phyloP scores from a whole-genome alignment of 768 basidiomycete genomes.

The Cubamyces lactineus region DNA sequence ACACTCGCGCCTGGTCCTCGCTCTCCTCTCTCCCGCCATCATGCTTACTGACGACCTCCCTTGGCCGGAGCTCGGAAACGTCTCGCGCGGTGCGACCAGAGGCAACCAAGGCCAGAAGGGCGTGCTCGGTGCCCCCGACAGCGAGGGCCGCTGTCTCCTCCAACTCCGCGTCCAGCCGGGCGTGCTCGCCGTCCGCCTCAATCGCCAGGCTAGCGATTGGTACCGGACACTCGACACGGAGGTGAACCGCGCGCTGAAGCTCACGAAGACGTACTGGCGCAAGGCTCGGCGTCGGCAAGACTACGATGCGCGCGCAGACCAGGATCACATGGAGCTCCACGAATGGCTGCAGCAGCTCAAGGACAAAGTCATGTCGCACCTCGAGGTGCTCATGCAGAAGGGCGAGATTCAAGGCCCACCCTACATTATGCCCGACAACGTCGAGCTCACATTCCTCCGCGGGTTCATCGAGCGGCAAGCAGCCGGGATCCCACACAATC shows the following conservation, averaged over 20 bases:
- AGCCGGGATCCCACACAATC: conserved; percentile 77
- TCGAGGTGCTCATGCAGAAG: conserved; percentile 86
- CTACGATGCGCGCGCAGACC: conserved; percentile 83
- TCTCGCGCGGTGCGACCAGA: conserved; percentile 80
- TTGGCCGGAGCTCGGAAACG: conserved; percentile 86
- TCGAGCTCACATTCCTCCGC: conserved; percentile 77
- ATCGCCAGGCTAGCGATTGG: conserved; percentile 81
- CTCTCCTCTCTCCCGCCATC: conserved; percentile 13
- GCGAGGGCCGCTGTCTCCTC: conserved; percentile 74
- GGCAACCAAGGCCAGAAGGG: conserved; percentile 89
- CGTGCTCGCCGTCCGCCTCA: conserved; percentile 74
- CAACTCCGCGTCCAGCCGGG: conserved; percentile 85
- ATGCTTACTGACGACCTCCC: conserved; percentile 76
- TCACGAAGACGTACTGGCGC: conserved; percentile 87
- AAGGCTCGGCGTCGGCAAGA: conserved; percentile 77
- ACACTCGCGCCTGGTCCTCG: conserved; percentile 10
- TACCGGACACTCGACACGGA: conserved; percentile 77
- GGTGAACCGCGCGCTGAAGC: conserved; percentile 78
- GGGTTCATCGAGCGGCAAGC: conserved; percentile 83
- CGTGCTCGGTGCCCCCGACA: conserved; percentile 69
- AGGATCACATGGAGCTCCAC: conserved; percentile 88
- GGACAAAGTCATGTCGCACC: conserved; percentile 87
- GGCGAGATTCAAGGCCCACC: conserved; percentile 85
- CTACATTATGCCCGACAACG: conserved; percentile 77
- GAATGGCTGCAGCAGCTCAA: conserved; percentile 88